These are phyloP conservation scores for Stephania cephalantha DNA, from an alignment of 164 flowering plant genomes.

Conservation along the genomic window DNA sequence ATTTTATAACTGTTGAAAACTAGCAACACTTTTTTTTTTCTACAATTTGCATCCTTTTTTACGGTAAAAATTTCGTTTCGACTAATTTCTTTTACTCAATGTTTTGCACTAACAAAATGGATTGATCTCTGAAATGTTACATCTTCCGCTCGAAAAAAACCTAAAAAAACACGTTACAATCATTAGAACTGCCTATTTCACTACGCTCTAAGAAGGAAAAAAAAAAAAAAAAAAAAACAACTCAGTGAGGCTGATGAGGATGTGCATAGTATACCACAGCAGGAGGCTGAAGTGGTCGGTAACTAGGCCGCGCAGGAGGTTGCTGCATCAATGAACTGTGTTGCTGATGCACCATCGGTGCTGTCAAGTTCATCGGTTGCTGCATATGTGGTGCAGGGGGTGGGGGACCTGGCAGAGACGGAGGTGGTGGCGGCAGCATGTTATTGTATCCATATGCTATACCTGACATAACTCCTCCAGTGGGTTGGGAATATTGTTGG, in stretches of 20 bases:
- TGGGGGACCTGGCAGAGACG: constrained; percentile 51
- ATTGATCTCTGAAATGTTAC: neutral
- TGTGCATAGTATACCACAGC: constrained; percentile 53
- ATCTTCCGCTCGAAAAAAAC: neutral
- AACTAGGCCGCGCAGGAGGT: constrained; percentile 53
- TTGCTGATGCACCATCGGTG: constrained; percentile 37
- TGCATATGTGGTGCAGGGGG: constrained; percentile 30
- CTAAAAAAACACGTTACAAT: constrained; percentile 8
- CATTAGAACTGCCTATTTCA: constrained; percentile 4
- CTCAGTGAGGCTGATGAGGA: constrained; percentile 36
- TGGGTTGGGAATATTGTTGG: constrained; percentile 60
- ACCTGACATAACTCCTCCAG: constrained; percentile 38
- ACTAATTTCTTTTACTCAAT: neutral
- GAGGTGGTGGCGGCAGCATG: constrained; percentile 27
- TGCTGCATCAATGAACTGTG: constrained; percentile 24
- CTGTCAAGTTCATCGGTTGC: constrained; percentile 26
- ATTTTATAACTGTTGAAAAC: no score
- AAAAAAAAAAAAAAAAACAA: neutral
- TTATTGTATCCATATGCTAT: constrained; percentile 46
- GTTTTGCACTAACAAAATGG: constrained; percentile 3
- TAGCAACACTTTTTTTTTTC: neutral
- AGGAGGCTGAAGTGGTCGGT: constrained; percentile 66
- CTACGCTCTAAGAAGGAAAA: no score
- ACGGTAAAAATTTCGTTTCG: neutral
- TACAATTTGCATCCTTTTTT: neutral